A percentile compares a stretch with the other conserved stretches of the same genome.
These are phyloP conservation scores for Ajuga chamaepitys DNA, from an alignment of 257 asterid species.

Conservation along the genomic window DNA sequence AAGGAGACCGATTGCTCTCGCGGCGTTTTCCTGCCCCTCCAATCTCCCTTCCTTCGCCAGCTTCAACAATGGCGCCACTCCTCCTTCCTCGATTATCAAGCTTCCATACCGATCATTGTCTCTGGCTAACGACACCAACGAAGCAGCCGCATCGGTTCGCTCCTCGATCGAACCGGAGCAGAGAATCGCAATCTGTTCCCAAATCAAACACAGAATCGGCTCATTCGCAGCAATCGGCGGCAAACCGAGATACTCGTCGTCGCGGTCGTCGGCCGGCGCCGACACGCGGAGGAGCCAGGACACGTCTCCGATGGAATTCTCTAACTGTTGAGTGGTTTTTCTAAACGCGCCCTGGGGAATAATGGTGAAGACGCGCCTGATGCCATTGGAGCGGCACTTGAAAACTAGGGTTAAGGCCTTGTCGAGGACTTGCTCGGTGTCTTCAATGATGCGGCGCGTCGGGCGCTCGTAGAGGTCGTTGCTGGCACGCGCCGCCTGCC, in stretches of 20 bases:
- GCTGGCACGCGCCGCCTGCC: constrained; percentile 66
- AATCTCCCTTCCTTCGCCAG: constrained; percentile 59
- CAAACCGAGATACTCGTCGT: constrained; percentile 53
- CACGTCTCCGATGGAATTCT: constrained; percentile 65
- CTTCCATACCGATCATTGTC: constrained; percentile 71
- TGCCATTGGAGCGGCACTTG: constrained; percentile 59
- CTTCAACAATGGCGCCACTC: constrained; percentile 58
- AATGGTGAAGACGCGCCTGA: constrained; percentile 57
- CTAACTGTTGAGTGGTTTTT: constrained; percentile 54
- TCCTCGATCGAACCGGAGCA: constrained; percentile 53
- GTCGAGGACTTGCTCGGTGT: constrained; percentile 55
- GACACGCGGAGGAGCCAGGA: constrained; percentile 79
- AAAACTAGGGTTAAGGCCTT: constrained; percentile 53
- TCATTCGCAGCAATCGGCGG: constrained; percentile 77
- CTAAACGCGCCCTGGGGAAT: constrained; percentile 47
- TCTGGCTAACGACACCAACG: constrained; percentile 57
- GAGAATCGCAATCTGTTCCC: constrained; percentile 66
- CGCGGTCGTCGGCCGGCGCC: constrained; percentile 56
- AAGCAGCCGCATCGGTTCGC: constrained; percentile 56
- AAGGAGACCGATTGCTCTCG: constrained; percentile 64
- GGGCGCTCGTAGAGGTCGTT: constrained; percentile 66
- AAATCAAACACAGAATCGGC: constrained; percentile 66
- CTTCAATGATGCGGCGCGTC: constrained; percentile 74
- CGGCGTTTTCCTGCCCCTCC: constrained; percentile 73
- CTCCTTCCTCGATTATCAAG: constrained; percentile 81